Percentiles rank a stretch among this genome's conserved stretches.
Evolutionary conservation across 306 rosid genomes (phyloP).

Genomic region (Lathyrus aphaca): DNA sequence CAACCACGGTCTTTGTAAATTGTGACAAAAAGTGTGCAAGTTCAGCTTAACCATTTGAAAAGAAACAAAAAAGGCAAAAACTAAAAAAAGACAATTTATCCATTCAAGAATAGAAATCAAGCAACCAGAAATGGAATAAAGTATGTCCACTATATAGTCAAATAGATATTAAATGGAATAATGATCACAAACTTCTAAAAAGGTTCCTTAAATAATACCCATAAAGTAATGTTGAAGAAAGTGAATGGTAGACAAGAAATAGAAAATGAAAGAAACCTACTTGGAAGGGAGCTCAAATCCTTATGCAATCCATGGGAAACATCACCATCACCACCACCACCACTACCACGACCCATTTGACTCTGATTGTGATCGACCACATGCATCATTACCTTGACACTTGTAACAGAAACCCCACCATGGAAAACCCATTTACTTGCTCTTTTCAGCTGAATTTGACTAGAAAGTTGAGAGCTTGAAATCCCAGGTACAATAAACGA

Average conservation of each 20-base stretch:
- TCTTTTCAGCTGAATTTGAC: slow-evolving; percentile 36
- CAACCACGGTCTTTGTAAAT: slow-evolving; percentile 25
- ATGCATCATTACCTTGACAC: slow-evolving; percentile 33
- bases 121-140: slow-evolving; percentile 9
- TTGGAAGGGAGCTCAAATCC: slow-evolving; percentile 54
- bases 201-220: slow-evolving; percentile 28
- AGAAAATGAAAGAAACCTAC: slow-evolving; percentile 39
- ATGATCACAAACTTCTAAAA: slow-evolving; percentile 9
- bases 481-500: slow-evolving; percentile 34
- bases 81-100: slow-evolving; percentile 1
- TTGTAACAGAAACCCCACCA: slow-evolving; percentile 37
- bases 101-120: slow-evolving; percentile 32
- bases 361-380: slow-evolving; percentile 43
- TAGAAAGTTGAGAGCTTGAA: slow-evolving; percentile 38
- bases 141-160: slow-evolving; percentile 19
- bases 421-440: slow-evolving; percentile 31
- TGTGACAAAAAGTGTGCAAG: slow-evolving; percentile 20
- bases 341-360: slow-evolving; percentile 37
- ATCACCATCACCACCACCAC: slow-evolving; percentile 27
- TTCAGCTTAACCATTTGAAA: slow-evolving; percentile 24
- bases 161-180: slow-evolving; percentile 12
- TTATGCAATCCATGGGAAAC: slow-evolving; percentile 44
- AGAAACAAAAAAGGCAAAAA: background rate
- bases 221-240: slow-evolving; percentile 22
- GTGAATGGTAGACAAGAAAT: slow-evolving; percentile 6